Conservation (phyloP, 495 filamentous ascomycete species). For the Recurvomyces mirabilis region DNA sequence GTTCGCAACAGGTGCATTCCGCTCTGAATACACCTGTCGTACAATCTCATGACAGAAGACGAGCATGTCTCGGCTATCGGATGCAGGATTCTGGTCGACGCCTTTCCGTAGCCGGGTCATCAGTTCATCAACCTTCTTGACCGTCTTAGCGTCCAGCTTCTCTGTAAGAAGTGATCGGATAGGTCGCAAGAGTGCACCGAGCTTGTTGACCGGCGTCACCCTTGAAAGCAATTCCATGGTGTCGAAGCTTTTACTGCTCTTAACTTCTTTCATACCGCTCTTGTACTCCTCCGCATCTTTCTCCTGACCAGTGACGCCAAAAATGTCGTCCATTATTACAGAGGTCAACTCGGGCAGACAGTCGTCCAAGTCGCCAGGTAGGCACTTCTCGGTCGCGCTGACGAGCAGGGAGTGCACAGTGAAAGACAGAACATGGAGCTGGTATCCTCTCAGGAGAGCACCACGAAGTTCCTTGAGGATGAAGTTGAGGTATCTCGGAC, state of each 20-base stretch:
- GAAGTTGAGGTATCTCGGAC: constrained; percentile 74
- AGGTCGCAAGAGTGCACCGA: constrained; percentile 66
- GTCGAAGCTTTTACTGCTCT: constrained; percentile 93
- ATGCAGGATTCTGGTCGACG: constrained; percentile 63
- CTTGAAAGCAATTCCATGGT: constrained; percentile 90
- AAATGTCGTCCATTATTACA: constrained; percentile 95
- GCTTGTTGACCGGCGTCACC: constrained; percentile 57
- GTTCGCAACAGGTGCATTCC: constrained; percentile 31
- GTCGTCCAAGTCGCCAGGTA: constrained; percentile 78
- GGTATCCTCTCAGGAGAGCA: constrained; percentile 72
- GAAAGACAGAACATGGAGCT: constrained; percentile 90
- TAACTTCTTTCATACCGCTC: constrained; percentile 93
- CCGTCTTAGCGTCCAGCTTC: constrained; percentile 65
- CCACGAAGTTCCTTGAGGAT: constrained; percentile 83
- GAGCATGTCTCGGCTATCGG: constrained; percentile 63
- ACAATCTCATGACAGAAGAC: constrained; percentile 92
- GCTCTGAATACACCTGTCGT: constrained; percentile 60
- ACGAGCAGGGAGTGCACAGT: constrained; percentile 89
- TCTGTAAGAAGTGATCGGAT: constrained; percentile 67
- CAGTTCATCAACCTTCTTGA: constrained; percentile 82
- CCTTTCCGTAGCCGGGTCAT: constrained; percentile 73
- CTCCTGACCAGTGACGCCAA: constrained; percentile 88
- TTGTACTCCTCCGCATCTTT: constrained; percentile 95
- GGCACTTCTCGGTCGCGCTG: constrained; percentile 56
- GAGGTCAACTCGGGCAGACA: constrained; percentile 65